Evolutionary conservation across 1,284 basidiomycete genomes (phyloP), one percentile per base, ranked within the genome.

Genomic region (Austropuccinia psidii): DNA sequence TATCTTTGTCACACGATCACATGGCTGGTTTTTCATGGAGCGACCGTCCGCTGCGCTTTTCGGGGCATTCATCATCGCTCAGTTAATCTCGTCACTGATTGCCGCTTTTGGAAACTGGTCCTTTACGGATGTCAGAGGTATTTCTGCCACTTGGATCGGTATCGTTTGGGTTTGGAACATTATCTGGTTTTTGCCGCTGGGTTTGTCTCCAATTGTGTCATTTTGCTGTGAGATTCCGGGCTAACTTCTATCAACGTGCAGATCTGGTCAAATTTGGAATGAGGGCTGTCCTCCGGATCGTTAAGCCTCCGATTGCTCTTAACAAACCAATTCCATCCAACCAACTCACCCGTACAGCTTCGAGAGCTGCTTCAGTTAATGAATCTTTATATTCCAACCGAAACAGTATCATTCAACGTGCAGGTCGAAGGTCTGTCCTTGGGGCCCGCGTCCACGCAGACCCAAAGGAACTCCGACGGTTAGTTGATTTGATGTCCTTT

Each of bases 21-120:
- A 97, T 82, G 86, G 90, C 33, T 95, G 92, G 86, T 98, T 93
- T 87, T 97, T 95, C 87, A 93, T 92, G 90, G 94, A 98, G 84
- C 89, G 93, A 76, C 94, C 93, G 29, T 95, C 93, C 57, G 83
- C 86, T 62, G 94, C 94, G 55, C 86, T 98, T 74, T 85, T 98
- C 84, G 82, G 84, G 77, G 94, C 94, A 52, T 98, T 98, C 87
- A 88, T 87, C 81, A 77, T 97, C 75, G 94, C 94, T 41, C 94
- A 97, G 83, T 86, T 96, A 75, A 85, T 97, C 76, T 92, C 93
- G 1, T 92, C 92, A 66, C 92, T 97, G 84, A 96, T 98, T 78
- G 93, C 94, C 69, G 92, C 86, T 33, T 97, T 88, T 83, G 93
- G 86, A 78, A 81, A 96, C 85, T 93, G 89, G 90, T 88, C 89